These are phyloP conservation scores for Bipolaris victoriae DNA, from an alignment of 2,329 filamentous ascomycete species.

Conservation along the genomic window DNA sequence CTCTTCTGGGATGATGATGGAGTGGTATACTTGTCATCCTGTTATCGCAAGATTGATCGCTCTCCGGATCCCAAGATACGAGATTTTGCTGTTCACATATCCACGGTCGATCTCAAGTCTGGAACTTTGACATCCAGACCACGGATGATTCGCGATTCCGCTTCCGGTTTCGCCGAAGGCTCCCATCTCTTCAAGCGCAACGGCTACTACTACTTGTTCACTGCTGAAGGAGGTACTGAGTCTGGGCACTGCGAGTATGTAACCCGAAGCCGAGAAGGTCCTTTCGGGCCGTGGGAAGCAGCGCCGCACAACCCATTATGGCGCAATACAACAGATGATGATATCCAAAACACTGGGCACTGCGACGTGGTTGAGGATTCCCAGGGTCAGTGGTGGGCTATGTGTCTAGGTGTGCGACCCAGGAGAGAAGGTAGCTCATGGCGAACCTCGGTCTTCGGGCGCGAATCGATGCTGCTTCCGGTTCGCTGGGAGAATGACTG, in stretches of 20 bases:
- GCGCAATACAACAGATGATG: conserved; percentile 43
- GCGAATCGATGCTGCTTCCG: conserved; percentile 59
- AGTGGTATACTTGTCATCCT: conserved; percentile 52
- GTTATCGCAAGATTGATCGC: conserved; percentile 22
- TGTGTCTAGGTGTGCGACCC: conserved; percentile 46
- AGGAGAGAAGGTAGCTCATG: conserved; percentile 6
- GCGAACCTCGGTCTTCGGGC: conserved; percentile 35
- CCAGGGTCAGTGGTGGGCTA: conserved; percentile 34
- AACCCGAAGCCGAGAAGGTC: conserved; percentile 54
- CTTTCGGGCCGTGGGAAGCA: conserved; percentile 47
- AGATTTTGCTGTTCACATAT: conserved; percentile 41
- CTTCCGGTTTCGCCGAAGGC: conserved; percentile 38
- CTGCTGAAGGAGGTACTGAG: conserved; percentile 46
- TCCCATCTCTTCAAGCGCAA: conserved; percentile 44
- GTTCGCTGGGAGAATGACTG: conserved; percentile 60
- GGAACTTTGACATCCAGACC: conserved; percentile 28
- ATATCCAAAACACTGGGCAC: conserved; percentile 40
- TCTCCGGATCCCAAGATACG: conserved; percentile 25
- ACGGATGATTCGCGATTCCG: conserved; percentile 34
- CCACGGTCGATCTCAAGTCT: conserved; percentile 39
- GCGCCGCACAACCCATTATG: conserved; percentile 46
- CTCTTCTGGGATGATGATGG: conserved; percentile 63
- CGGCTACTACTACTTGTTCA: conserved; percentile 35
- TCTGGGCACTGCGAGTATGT: conserved; percentile 57
- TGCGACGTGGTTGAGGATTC: conserved; percentile 35